Conservation (phyloP, 768 basidiomycete genomes). For the Russula griseocarnosa region DNA sequence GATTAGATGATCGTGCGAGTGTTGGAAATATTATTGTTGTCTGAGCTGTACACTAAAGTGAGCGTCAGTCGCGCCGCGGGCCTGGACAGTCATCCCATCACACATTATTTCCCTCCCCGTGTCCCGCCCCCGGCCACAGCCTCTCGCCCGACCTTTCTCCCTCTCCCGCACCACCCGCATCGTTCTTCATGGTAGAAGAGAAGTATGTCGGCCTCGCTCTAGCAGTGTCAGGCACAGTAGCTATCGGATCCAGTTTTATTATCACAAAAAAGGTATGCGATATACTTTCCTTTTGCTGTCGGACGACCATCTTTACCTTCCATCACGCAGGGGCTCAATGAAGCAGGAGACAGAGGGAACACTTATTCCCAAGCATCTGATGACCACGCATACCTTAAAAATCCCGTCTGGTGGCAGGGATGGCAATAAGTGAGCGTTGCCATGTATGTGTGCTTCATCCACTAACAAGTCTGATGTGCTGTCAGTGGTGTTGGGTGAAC, state of each 20-base stretch:
- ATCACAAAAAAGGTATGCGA: conserved; percentile 91
- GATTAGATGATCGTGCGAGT: conserved; percentile 1
- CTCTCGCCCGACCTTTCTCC: conserved; percentile 5
- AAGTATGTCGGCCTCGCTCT: conserved; percentile 93
- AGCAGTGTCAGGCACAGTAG: conserved; percentile 76
- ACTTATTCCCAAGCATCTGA: conserved; percentile 64
- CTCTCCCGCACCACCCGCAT: not conserved
- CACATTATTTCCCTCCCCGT: not conserved
- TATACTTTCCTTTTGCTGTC: not conserved
- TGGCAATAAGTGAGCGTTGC: conserved; percentile 71
- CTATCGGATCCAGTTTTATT: conserved; percentile 95
- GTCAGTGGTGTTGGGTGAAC: conserved; percentile 88
- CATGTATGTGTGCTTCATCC: not conserved
- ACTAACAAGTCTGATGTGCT: not conserved
- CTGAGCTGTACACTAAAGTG: not conserved
- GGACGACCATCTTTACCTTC: conserved; percentile 16
- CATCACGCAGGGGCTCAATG: conserved; percentile 74
- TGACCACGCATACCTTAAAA: conserved; percentile 79
- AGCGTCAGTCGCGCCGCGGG: not conserved
- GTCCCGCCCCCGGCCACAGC: not conserved
- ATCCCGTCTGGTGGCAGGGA: conserved; percentile 97
- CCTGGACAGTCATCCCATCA: not conserved
- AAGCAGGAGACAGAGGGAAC: conserved; percentile 58
- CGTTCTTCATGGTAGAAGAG: conserved; percentile 67
- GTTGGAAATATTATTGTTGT: not conserved